Conservation (phyloP, 2,329 filamentous ascomycete genomes). For the Arthrobotrys megalospora region DNA sequence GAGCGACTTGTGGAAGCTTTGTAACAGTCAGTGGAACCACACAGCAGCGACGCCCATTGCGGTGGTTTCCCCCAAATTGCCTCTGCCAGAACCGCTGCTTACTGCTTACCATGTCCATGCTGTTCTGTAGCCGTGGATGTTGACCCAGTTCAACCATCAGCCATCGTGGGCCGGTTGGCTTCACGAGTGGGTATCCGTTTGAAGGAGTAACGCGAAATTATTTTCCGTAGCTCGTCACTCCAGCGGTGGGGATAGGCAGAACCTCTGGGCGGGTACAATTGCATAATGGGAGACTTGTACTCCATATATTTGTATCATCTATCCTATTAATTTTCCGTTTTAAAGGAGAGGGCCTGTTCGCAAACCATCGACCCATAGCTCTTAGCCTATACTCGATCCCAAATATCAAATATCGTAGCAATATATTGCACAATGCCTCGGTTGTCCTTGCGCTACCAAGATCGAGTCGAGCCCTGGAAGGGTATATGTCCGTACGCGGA, state of each 20-base stretch:
- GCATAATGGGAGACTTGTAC: conserved; percentile 30
- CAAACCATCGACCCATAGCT: conserved; percentile 21
- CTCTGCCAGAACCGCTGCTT: neutral
- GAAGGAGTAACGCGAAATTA: conserved; percentile 46
- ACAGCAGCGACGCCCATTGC: conserved; percentile 31
- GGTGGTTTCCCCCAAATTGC: conserved; percentile 42
- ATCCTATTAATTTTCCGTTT: conserved; percentile 50
- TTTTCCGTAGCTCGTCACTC: conserved; percentile 51
- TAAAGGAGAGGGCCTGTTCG: conserved; percentile 32
- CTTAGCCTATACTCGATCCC: conserved; percentile 51
- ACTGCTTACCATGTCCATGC: conserved; percentile 30
- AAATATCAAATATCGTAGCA: conserved; percentile 39
- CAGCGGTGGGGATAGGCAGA: conserved; percentile 26
- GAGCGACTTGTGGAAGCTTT: conserved; percentile 50
- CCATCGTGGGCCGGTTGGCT: conserved; percentile 11
- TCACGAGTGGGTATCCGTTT: conserved; percentile 38
- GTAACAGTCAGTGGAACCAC: conserved; percentile 50
- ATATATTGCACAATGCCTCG: conserved; percentile 45
- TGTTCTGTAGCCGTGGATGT: conserved; percentile 36
- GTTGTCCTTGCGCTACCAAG: conserved; percentile 47
- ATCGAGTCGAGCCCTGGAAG: conserved; percentile 30
- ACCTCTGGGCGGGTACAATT: conserved; percentile 34
- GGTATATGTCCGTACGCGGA: conserved; percentile 42
- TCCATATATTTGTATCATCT: conserved; percentile 32
- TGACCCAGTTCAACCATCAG: conserved; percentile 22